phyloP scores from a whole-genome alignment of 164 flowering plant species.

The Chloranthus sessilifolius region DNA sequence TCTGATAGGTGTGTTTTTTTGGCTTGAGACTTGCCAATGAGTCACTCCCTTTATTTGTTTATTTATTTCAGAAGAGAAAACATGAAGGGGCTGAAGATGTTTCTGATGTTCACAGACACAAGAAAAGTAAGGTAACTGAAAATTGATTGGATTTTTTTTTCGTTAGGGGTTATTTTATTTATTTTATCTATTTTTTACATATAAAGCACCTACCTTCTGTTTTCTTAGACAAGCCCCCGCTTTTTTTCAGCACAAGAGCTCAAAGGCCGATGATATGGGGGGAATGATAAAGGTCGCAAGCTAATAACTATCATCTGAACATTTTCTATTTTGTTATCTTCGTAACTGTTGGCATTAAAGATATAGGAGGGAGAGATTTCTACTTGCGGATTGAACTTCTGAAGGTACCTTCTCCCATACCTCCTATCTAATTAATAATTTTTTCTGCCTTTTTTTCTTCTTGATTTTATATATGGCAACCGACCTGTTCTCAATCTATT shows the following conservation, averaged over 20 bases:
- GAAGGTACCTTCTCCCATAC: constrained; percentile 5
- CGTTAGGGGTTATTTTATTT: not conserved
- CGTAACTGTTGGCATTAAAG: constrained; percentile 18
- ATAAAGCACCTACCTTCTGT: not conserved
- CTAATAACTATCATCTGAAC: constrained; percentile 30
- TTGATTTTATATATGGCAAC: not conserved
- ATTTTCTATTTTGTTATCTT: constrained; percentile 13
- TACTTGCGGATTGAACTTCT: constrained; percentile 1
- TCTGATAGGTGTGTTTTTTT: no score
- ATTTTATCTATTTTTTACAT: not conserved
- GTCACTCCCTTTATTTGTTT: not conserved
- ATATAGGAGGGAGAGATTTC: constrained; percentile 7
- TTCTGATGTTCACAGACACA: constrained; percentile 54
- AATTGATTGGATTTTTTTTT: not conserved
- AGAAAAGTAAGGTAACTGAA: constrained; percentile 57
- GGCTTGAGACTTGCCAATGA: no score
- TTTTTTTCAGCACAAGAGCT: constrained; percentile 77
- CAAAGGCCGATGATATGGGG: constrained; percentile 78
- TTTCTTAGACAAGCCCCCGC: not conserved
- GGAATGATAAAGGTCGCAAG: constrained; percentile 82
- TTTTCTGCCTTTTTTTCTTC: not conserved
- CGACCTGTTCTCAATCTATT: not conserved
- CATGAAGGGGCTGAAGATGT: constrained; percentile 68
- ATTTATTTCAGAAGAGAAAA: constrained; percentile 60
- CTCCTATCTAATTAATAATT: not conserved